phyloP scores from a whole-genome alignment of 192 early-diverging fungal genomes.

The Podila epicladia region DNA sequence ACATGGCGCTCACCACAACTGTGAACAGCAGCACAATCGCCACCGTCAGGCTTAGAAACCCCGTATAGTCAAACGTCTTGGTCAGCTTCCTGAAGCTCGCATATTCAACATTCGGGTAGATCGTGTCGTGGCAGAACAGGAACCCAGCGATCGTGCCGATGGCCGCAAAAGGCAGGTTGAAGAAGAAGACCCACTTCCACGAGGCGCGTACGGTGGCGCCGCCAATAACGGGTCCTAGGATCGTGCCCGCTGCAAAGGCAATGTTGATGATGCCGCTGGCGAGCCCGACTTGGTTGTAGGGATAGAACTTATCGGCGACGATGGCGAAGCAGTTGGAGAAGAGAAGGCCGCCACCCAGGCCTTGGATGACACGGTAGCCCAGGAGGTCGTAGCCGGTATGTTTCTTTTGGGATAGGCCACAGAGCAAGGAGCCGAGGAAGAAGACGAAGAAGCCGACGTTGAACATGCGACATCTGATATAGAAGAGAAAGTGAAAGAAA shows the following conservation, averaged over 20 bases:
- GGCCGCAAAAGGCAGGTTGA: conserved; percentile 17
- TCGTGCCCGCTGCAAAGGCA: conserved; percentile 17
- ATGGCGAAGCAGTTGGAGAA: conserved; percentile 23
- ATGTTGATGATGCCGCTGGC: conserved; percentile 23
- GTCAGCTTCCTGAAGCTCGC: not conserved
- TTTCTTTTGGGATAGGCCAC: conserved; percentile 9
- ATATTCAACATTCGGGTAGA: conserved; percentile 11
- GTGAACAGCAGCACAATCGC: conserved; percentile 3
- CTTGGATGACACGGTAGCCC: conserved; percentile 21
- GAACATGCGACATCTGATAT: conserved; percentile 14
- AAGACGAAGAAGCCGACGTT: conserved; percentile 12
- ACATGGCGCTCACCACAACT: conserved; percentile 12
- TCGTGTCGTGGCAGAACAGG: conserved; percentile 10
- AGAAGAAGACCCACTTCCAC: conserved; percentile 29
- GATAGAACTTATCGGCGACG: conserved; percentile 19
- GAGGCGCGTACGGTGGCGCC: conserved; percentile 10
- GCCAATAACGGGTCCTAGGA: conserved; percentile 18
- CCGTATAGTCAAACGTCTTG: conserved; percentile 5
- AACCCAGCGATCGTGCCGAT: conserved; percentile 9
- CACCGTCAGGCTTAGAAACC: conserved; percentile 4
- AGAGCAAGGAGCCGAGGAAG: conserved; percentile 2
- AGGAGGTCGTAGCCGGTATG: conserved; percentile 17
- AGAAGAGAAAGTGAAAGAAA: not conserved
- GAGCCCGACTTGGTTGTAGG: conserved; percentile 21
- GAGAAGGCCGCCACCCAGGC: conserved; percentile 14